phyloP scores from a whole-genome alignment of 805 yeast species.

The Yarrowia divulgata region DNA sequence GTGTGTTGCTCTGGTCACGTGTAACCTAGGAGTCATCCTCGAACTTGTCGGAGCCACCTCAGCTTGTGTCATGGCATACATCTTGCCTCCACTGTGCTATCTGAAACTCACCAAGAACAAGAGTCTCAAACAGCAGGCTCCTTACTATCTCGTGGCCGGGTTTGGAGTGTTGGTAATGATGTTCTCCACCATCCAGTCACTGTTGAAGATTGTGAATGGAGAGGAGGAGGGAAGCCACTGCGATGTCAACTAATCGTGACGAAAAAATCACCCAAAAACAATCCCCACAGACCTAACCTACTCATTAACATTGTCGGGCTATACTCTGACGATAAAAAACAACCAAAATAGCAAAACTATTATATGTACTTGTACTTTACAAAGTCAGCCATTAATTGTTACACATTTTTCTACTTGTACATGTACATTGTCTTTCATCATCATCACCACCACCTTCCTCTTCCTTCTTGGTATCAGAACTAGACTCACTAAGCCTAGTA shows the following conservation, averaged over 20 bases:
- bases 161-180: constrained; percentile 84
- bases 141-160: constrained; percentile 62
- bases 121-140: constrained; percentile 57
- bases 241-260: not conserved
- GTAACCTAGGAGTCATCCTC: constrained; percentile 86
- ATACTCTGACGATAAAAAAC: not conserved
- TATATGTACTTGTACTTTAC: not conserved
- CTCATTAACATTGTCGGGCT: not conserved
- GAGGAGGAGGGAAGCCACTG: constrained; percentile 49
- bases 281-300: not conserved
- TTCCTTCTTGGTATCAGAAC: not conserved
- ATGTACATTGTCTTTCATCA: not conserved
- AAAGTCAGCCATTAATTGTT: not conserved
- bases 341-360: not conserved
- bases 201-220: constrained; percentile 55
- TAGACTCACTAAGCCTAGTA: not conserved
- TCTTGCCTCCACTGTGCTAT: constrained; percentile 86
- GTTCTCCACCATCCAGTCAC: constrained; percentile 78
- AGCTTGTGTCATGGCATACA: constrained; percentile 91
- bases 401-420: not conserved
- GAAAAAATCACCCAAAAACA: not conserved
- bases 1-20: constrained; percentile 77
- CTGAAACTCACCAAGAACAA: constrained; percentile 63
- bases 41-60: constrained; percentile 93
- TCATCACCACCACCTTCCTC: not conserved